phyloP scores from a whole-genome alignment of 106 monocot genomes.

The Phalaenopsis equestris region DNA sequence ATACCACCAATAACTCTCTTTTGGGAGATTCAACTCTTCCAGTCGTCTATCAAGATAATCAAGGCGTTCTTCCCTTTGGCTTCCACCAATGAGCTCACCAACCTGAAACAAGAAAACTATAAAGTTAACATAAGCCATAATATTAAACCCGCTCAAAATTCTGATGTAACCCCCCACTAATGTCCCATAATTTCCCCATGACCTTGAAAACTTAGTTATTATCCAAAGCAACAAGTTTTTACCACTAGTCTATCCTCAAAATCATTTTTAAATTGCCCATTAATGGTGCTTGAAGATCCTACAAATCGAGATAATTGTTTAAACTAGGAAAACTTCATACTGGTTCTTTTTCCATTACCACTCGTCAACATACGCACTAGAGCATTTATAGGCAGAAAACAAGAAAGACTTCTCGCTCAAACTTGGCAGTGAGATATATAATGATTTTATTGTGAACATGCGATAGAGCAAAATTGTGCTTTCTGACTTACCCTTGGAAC shows the following conservation, averaged over 20 bases:
- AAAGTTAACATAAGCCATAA: neutral
- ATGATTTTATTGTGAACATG: neutral
- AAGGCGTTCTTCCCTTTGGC: constrained; percentile 98
- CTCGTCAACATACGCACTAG: neutral
- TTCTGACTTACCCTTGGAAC: constrained; percentile 58
- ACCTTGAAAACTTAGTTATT: neutral
- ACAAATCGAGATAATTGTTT: no score
- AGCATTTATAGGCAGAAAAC: neutral
- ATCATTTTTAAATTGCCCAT: no score
- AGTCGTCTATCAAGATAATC: constrained; percentile 74
- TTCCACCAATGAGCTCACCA: constrained; percentile 99
- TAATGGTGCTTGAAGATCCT: no score
- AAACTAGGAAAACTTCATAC: no score
- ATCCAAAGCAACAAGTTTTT: neutral
- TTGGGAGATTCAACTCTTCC: constrained; percentile 72
- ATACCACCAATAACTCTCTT: constrained; percentile 96
- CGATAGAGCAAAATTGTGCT: neutral
- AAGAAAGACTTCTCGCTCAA: neutral
- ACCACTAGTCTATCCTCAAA: neutral
- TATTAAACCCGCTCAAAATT: neutral
- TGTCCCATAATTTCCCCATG: neutral
- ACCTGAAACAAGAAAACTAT: constrained; percentile 35
- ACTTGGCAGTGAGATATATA: neutral
- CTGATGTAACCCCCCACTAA: neutral
- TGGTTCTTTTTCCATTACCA: no score